phyloP scores from a whole-genome alignment of 2,329 filamentous ascomycete genomes.

The Xylariales sp. region DNA sequence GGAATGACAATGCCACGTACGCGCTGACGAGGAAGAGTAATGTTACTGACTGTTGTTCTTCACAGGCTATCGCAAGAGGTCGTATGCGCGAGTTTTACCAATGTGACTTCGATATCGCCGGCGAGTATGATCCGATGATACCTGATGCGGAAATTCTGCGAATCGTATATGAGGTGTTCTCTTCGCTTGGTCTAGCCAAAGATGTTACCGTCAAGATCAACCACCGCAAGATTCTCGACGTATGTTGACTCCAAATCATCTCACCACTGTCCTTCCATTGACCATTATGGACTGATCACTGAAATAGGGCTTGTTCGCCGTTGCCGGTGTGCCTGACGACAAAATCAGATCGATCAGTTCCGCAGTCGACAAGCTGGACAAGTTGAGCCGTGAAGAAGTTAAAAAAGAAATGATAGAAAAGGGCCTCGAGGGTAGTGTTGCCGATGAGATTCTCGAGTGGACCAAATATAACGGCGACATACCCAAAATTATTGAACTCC shows the following conservation, averaged over 20 bases:
- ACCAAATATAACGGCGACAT: constrained; percentile 73
- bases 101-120: constrained; percentile 83
- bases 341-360: constrained; percentile 80
- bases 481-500: constrained; percentile 70
- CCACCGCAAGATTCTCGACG: constrained; percentile 80
- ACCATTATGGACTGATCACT: constrained; percentile 1
- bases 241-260: constrained; percentile 5
- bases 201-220: constrained; percentile 81
- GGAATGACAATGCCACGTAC: background rate
- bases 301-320: constrained; percentile 72
- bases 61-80: constrained; percentile 73
- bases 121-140: constrained; percentile 78
- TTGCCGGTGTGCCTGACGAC: constrained; percentile 79
- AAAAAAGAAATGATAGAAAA: constrained; percentile 82
- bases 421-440: constrained; percentile 72
- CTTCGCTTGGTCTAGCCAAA: constrained; percentile 74
- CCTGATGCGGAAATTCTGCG: constrained; percentile 79
- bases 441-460: constrained; percentile 79
- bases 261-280: background rate
- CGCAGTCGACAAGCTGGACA: constrained; percentile 84
- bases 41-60: constrained; percentile 16
- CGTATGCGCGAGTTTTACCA: constrained; percentile 85
- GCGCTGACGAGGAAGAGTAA: background rate
- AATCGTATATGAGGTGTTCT: constrained; percentile 78
- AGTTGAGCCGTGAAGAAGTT: constrained; percentile 79